A percentile compares a stretch with the other conserved stretches of the same genome.
Evolutionary conservation across 2,329 filamentous ascomycete species (phyloP).

Genomic region (Alternaria gaisen): DNA sequence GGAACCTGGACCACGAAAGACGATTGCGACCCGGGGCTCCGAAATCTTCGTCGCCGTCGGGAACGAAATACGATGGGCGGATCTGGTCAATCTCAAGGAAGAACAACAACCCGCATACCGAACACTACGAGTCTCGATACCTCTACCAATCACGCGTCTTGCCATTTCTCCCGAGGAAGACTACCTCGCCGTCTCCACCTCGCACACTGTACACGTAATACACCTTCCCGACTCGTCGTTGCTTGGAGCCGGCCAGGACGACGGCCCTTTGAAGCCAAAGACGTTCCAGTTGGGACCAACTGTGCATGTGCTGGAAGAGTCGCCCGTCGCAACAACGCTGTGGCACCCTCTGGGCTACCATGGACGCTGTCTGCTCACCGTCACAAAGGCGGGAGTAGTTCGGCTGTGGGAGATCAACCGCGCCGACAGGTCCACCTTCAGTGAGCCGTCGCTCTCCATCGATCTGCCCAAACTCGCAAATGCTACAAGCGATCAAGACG

Average conservation of each 20-base stretch:
- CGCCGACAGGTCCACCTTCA: slow-evolving; percentile 87
- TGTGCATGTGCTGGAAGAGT: slow-evolving; percentile 86
- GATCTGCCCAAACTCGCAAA: slow-evolving; percentile 90
- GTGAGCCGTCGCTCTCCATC: slow-evolving; percentile 80
- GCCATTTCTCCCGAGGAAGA: slow-evolving; percentile 82
- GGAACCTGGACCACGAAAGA: slow-evolving; percentile 59
- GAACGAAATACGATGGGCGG: slow-evolving; percentile 90
- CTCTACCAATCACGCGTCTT: slow-evolving; percentile 84
- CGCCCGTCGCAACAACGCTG: slow-evolving; percentile 79
- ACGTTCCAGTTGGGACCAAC: slow-evolving; percentile 93
- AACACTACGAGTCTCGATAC: slow-evolving; percentile 76
- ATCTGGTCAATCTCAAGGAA: slow-evolving; percentile 81
- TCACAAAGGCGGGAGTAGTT: slow-evolving; percentile 87
- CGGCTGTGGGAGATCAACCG: slow-evolving; percentile 89
- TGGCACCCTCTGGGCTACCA: slow-evolving; percentile 94
- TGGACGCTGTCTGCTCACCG: slow-evolving; percentile 82
- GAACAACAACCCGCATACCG: slow-evolving; percentile 39
- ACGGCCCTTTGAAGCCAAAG: slow-evolving; percentile 76
- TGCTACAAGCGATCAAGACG: slow-evolving; percentile 80
- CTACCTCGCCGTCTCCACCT: slow-evolving; percentile 84
- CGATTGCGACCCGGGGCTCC: slow-evolving; percentile 81
- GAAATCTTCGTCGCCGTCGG: slow-evolving; percentile 90
- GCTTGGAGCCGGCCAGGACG: slow-evolving; percentile 71
- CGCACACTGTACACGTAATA: slow-evolving; percentile 87
- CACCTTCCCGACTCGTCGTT: slow-evolving; percentile 83